A percentile compares a stretch with the other conserved stretches of the same genome.
Evolutionary conservation across 202 grass and related monocot genomes (phyloP).

Genomic region (Digitaria exilis): DNA sequence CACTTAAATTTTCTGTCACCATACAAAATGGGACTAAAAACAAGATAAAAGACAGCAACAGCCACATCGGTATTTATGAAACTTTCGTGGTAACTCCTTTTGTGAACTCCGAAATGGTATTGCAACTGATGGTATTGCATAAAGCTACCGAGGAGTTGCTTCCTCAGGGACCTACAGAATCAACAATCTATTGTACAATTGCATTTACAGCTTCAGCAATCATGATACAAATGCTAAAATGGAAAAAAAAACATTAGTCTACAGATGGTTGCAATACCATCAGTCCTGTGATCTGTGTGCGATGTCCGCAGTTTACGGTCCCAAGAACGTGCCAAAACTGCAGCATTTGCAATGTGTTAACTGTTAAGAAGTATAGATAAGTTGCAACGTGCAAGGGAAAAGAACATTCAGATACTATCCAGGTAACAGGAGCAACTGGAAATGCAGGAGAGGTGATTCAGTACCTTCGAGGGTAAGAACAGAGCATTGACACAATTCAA

Average conservation of each 20-base stretch:
- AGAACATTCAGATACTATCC: neutral
- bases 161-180: neutral
- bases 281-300: neutral
- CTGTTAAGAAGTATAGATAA: neutral
- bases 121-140: too few relatives aligned
- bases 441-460: slow-evolving; percentile 20
- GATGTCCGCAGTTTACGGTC: neutral
- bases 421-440: neutral
- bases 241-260: neutral
- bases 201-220: slow-evolving; percentile 41
- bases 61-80: neutral
- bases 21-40: neutral
- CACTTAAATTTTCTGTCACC: neutral
- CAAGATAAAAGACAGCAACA: neutral
- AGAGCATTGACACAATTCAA: slow-evolving; percentile 22
- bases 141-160: neutral
- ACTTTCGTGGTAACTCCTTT: too few relatives aligned
- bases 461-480: slow-evolving; percentile 10
- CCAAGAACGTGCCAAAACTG: slow-evolving; percentile 18
- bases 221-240: slow-evolving; percentile 26
- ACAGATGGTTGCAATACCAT: slow-evolving; percentile 19
- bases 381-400: neutral
- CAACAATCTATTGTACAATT: slow-evolving; percentile 9
- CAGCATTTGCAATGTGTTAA: neutral
- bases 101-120: neutral